Conservation (phyloP, 257 asterid species). For the Penstemon newberryi region DNA sequence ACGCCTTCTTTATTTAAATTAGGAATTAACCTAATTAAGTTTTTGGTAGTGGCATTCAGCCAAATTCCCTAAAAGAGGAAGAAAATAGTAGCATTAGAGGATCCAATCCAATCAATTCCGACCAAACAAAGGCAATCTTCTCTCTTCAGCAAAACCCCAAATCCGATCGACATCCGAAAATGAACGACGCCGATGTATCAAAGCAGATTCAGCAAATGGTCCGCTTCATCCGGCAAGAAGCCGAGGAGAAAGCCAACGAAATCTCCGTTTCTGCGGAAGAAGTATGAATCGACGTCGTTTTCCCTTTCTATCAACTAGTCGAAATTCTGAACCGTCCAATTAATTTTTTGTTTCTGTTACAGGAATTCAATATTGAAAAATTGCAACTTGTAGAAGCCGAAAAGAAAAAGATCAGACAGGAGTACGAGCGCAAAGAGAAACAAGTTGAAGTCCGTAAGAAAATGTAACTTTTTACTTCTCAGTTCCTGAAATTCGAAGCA, state of each 20-base stretch:
- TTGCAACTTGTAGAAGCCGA: slow-evolving; percentile 94
- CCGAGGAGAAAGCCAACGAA: slow-evolving; percentile 61
- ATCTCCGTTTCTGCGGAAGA: slow-evolving; percentile 58
- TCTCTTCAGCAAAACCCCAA: no score
- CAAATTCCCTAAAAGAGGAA: no score
- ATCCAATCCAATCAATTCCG: no score
- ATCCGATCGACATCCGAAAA: slow-evolving; percentile 26
- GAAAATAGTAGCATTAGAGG: no score
- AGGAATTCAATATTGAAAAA: slow-evolving; percentile 99
- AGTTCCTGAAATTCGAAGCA: background rate
- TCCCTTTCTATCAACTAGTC: background rate
- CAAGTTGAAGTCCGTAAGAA: slow-evolving; percentile 86
- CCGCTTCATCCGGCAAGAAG: slow-evolving; percentile 60
- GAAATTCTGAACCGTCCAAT: background rate
- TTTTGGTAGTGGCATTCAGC: no score
- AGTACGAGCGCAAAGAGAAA: slow-evolving; percentile 88
- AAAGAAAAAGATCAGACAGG: slow-evolving; percentile 95
- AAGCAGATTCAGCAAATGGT: slow-evolving; percentile 69
- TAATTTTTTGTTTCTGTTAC: slow-evolving; percentile 10
- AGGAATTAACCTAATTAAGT: no score
- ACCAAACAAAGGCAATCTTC: no score
- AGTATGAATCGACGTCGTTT: slow-evolving; percentile 20
- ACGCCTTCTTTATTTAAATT: no score
- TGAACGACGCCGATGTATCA: slow-evolving; percentile 51
- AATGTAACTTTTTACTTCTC: slow-evolving; percentile 45